Evolutionary conservation across 768 basidiomycete genomes (phyloP), one percentile per base, ranked within the genome.

Genomic region (Tubosaeta sp.): DNA sequence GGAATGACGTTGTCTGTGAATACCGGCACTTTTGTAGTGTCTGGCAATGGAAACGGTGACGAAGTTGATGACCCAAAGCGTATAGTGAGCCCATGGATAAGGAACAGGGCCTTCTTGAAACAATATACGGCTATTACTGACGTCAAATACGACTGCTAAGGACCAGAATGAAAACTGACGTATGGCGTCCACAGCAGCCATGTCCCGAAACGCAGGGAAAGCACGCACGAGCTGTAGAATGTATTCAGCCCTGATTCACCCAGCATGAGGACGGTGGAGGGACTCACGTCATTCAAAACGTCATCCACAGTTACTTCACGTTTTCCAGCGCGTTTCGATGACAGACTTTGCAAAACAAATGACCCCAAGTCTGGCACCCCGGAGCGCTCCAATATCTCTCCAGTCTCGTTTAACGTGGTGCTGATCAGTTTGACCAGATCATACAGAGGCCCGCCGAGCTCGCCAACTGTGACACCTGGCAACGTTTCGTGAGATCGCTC

Each of bases 81-180:
- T 39, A 84, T 65, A 22, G 67, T 70, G 45, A 94, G 69, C 22
- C 82, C 83, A 55, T 89, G 81, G 46, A 92, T 73, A 46, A 94
- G 77, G 68, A 91, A 90, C 29, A 95, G 72, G 2, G 87, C 90
- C 63, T 94, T 95, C 69, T 92, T 93, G 77, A 92, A 90, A 62
- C 89, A 82, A 69, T 90, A 94, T 21, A 92, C 75, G n/a, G 81
- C 89, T 91, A 31, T 49, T 38, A 40, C 32, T 14, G 32, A 27
- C 42, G 44, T 41, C 44, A 4, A 50, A 44, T 32, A 19, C 13
- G 21, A 54, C 41, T 38, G 43, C 21, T 35, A 25, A 19, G n/a
- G 32, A 44, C 38, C 34, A 50, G 46, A 32, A 52, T 59, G 43
- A 53, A 48, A 27, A 62, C 68, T 57, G 47, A 89, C 89, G 77